phyloP scores from a whole-genome alignment of 108 stramenopile genomes.

The Epithemia pelagica region DNA sequence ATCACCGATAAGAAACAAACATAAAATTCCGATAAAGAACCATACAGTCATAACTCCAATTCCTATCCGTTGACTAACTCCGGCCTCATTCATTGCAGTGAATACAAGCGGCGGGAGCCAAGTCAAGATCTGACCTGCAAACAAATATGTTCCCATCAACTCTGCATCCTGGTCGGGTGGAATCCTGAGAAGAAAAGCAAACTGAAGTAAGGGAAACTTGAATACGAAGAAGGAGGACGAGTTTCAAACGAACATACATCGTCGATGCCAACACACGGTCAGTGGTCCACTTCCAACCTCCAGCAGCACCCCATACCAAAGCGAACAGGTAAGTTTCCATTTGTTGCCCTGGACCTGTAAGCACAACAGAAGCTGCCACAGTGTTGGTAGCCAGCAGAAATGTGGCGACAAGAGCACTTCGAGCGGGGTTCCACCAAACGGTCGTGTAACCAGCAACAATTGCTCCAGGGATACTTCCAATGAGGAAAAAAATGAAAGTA shows the following conservation, averaged over 20 bases:
- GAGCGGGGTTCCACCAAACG: slow-evolving; percentile 21
- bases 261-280: slow-evolving; percentile 36
- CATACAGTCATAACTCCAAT: slow-evolving; percentile 27
- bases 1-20: not conserved
- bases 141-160: slow-evolving; percentile 72
- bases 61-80: slow-evolving; percentile 39
- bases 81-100: slow-evolving; percentile 67
- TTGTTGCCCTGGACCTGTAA: slow-evolving; percentile 48
- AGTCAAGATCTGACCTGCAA: slow-evolving; percentile 49
- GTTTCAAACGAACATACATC: not conserved
- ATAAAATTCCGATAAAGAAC: slow-evolving; percentile 7
- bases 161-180: slow-evolving; percentile 70
- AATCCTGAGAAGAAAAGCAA: slow-evolving; percentile 25
- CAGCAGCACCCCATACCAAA: slow-evolving; percentile 49
- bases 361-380: slow-evolving; percentile 13
- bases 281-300: slow-evolving; percentile 71
- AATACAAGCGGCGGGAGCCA: slow-evolving; percentile 77
- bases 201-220: too few relatives aligned
- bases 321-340: slow-evolving; percentile 43
- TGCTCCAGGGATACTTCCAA: slow-evolving; percentile 45
- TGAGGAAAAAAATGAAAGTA: slow-evolving; percentile 27
- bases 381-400: slow-evolving; percentile 14
- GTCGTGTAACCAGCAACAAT: slow-evolving; percentile 16
- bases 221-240: too few relatives aligned
- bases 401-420: slow-evolving; percentile 19